Evolutionary conservation across 371 early-diverging fungal species (phyloP), one percentile per base, ranked within the genome.

Genomic region (Thermomucor indicae-seudaticae): DNA sequence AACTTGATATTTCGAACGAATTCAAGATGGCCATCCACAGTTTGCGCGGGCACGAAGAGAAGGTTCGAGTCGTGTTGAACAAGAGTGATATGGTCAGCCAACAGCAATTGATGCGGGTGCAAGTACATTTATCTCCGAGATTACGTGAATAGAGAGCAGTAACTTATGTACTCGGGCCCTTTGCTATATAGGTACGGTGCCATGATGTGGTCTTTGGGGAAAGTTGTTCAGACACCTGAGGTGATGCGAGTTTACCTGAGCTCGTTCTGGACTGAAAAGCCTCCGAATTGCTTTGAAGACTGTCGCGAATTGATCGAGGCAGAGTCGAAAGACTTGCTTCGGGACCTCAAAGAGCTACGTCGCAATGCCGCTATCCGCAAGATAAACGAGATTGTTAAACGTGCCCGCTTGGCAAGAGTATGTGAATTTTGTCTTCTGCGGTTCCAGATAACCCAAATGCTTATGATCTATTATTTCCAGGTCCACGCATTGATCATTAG

Each of bases 171-270:
- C n/a, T n/a, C 24, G n/a, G 19, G 23, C 11, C 8, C 17, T 40
- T 30, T n/a, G n/a, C n/a, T n/a, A n/a, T n/a, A n/a, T 51, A 81
- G 85, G 0, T 89, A 90, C 57, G 94, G 94, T 49, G 94, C 94
- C 10, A 68, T 93, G 70, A 93, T 93, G 94, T 93, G 93, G 93
- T 91, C 93, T 20, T 75, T 93, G 10, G 94, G 94, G 43, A 90
- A 89, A 61, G 91, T 94, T 1, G 76, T 93, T 4, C 78, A 86
- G 35, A 88, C 92, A 0, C 94, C 94, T 27, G 94, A 93, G 66
- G 94, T 93, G 20, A 81, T 83, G 73, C 83, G 93, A 24, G 94
- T 93, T 37, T 94, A 85, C 57, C 57, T 93, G 44, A 83, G 88
- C 11, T 85, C 86, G 3, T 91, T 93, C 65, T 90, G 94, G 91